Evolutionary conservation across 176 grass and related monocot species (phyloP), one percentile per base, ranked within the genome.

Genomic region (Oryza coarctata): DNA sequence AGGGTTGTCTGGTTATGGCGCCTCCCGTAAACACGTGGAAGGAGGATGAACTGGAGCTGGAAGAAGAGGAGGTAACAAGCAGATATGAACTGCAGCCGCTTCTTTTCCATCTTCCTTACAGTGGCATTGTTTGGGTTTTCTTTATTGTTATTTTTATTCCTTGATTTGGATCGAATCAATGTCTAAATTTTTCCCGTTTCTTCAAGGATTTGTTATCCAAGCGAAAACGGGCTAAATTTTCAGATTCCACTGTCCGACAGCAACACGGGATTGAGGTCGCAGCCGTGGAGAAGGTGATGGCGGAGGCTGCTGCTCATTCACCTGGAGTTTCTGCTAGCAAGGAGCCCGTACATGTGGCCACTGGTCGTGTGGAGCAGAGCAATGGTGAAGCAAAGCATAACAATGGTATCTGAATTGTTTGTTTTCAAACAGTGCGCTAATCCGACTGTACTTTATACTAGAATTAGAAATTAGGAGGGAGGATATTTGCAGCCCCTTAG

Each of bases 11-110:
- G 78, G 57, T 17, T 29, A 88, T 83, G 81, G 78, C 15, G 11
- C 7, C 72, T 65, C 68, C 71, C 5, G 73, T 55, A 28, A 74
- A 76, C 23, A 49, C 50, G 4, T 27, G 2, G 11, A 14, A 41
- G 32, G 27, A 80, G 43, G 43, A 83, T 11, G 41, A 65, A 40
- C 5, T 79, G 44, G 20, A 77, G 25, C 49, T 64, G 27, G 31
- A 75, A 84, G 75, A 85, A 65, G 64, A 39, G 40, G 63, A 76
- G 78, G 82, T 76, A 81, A 64, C 30, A 50, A 81, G 52, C 38
- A 52, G 20, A 52, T 85, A 52, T 65, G 25, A 58, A 14, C 64
- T 22, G 32, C 20, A 85, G 63, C 45, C 77, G 40, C 70, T 80
- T 49, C 1, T 7, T 36, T 34, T 58, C 7, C 63, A 40, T 70